phyloP scores from a whole-genome alignment of 768 basidiomycete species.

The Leccinum boreale region DNA sequence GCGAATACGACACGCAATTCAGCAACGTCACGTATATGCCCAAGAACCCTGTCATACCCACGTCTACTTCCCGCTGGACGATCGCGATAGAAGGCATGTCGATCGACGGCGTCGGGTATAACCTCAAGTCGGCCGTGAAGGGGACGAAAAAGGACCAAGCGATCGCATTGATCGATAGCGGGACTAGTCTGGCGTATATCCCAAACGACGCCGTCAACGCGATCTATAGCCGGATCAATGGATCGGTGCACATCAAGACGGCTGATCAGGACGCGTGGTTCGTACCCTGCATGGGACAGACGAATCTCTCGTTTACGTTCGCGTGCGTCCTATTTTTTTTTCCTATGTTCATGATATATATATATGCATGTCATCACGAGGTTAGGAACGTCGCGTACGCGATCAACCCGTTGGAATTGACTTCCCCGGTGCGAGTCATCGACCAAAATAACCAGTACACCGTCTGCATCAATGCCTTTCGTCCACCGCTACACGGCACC shows the following conservation, averaged over 20 bases:
- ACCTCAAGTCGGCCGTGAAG: slow-evolving; percentile 29
- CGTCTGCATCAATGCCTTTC: slow-evolving; percentile 38
- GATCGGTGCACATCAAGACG: slow-evolving; percentile 33
- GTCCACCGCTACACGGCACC: slow-evolving; percentile 23
- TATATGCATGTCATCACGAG: background rate
- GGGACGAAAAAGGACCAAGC: slow-evolving; percentile 30
- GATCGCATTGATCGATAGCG: slow-evolving; percentile 43
- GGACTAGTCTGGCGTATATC: slow-evolving; percentile 38
- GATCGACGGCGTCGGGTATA: slow-evolving; percentile 30
- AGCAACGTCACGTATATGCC: slow-evolving; percentile 29
- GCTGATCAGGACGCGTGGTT: slow-evolving; percentile 34
- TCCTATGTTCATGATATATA: too few species aligned
- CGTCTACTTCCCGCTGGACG: slow-evolving; percentile 39
- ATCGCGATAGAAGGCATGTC: slow-evolving; percentile 37
- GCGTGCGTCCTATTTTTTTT: background rate
- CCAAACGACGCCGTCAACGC: slow-evolving; percentile 33
- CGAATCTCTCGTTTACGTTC: slow-evolving; percentile 27
- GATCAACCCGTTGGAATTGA: slow-evolving; percentile 46
- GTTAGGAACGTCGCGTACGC: slow-evolving; percentile 33
- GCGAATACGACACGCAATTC: slow-evolving; percentile 39
- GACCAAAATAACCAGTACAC: slow-evolving; percentile 33
- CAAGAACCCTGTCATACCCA: slow-evolving; percentile 34
- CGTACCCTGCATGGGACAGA: slow-evolving; percentile 31
- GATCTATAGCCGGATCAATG: slow-evolving; percentile 39
- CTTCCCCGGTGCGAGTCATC: slow-evolving; percentile 26